Conservation (phyloP, 192 early-diverging fungal species). For the Coemansia asiatica region DNA sequence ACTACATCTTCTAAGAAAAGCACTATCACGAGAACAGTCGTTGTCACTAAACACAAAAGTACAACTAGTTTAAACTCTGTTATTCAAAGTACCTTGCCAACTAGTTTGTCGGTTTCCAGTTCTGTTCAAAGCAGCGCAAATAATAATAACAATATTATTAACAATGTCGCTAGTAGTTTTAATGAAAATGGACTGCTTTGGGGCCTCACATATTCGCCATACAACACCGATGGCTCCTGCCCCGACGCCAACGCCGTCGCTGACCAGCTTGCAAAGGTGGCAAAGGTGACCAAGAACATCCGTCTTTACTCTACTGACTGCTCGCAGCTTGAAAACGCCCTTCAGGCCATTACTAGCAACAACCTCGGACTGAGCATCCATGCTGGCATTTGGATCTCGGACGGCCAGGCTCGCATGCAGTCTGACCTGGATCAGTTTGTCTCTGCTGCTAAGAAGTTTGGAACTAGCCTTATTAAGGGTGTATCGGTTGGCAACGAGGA, state of each 20-base stretch:
- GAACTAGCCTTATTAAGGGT: slow-evolving; percentile 33
- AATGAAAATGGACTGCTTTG: slow-evolving; percentile 20
- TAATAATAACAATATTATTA: background rate
- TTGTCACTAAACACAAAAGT: background rate
- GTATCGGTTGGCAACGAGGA: slow-evolving; percentile 54
- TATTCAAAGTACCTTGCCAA: background rate
- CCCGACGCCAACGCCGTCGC: slow-evolving; percentile 29
- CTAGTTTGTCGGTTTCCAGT: no score
- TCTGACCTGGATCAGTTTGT: slow-evolving; percentile 46
- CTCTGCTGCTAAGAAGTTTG: slow-evolving; percentile 32
- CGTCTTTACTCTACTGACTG: slow-evolving; percentile 56
- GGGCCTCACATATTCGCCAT: slow-evolving; percentile 51
- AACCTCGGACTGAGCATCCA: slow-evolving; percentile 35
- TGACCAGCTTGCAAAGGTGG: slow-evolving; percentile 31
- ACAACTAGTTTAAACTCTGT: background rate
- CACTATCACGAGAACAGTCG: background rate
- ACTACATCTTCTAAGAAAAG: background rate
- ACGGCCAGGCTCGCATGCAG: slow-evolving; percentile 31
- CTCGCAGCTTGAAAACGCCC: slow-evolving; percentile 37
- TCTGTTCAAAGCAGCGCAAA: no score
- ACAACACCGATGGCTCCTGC: slow-evolving; percentile 51
- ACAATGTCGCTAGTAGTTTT: background rate
- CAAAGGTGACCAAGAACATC: slow-evolving; percentile 35
- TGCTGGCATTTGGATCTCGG: slow-evolving; percentile 46
- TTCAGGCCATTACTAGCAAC: slow-evolving; percentile 31